Evolutionary conservation across 768 basidiomycete species (phyloP).

Genomic region (Podaxis sp.): DNA sequence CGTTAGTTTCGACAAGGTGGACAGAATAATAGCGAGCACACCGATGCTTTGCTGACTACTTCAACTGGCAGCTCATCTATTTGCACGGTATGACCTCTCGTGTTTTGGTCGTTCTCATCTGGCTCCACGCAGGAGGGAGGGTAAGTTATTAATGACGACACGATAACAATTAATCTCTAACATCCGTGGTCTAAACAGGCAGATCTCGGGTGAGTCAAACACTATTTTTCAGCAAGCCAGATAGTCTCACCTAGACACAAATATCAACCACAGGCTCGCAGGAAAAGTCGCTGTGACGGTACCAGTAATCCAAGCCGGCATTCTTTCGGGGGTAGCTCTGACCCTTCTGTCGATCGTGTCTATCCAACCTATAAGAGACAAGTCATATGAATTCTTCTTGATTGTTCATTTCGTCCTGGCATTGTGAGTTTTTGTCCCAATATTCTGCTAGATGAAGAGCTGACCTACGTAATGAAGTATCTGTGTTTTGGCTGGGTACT

Average conservation of each 20-base stretch:
- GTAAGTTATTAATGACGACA: conserved; percentile 27
- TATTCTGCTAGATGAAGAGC: neutral
- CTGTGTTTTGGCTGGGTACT: conserved; percentile 39
- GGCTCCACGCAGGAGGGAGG: conserved; percentile 47
- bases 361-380: conserved; percentile 45
- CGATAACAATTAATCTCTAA: neutral
- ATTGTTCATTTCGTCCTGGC: conserved; percentile 44
- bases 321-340: conserved; percentile 38
- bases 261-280: conserved; percentile 12
- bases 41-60: neutral
- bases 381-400: conserved; percentile 53
- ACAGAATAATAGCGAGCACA: neutral
- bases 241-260: neutral
- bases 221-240: neutral
- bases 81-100: conserved; percentile 52
- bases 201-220: conserved; percentile 18
- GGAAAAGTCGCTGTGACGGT: conserved; percentile 21
- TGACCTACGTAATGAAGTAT: conserved; percentile 24
- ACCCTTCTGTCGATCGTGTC: conserved; percentile 46
- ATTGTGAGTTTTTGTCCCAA: conserved; percentile 25
- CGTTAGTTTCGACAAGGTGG: conserved; percentile 45
- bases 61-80: conserved; percentile 35
- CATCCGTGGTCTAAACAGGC: conserved; percentile 13
- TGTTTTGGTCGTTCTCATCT: conserved; percentile 42
- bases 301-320: conserved; percentile 35